These are phyloP conservation scores for Lagenidium giganteum DNA, from an alignment of 352 stramenopile species.

Conservation along the genomic window DNA sequence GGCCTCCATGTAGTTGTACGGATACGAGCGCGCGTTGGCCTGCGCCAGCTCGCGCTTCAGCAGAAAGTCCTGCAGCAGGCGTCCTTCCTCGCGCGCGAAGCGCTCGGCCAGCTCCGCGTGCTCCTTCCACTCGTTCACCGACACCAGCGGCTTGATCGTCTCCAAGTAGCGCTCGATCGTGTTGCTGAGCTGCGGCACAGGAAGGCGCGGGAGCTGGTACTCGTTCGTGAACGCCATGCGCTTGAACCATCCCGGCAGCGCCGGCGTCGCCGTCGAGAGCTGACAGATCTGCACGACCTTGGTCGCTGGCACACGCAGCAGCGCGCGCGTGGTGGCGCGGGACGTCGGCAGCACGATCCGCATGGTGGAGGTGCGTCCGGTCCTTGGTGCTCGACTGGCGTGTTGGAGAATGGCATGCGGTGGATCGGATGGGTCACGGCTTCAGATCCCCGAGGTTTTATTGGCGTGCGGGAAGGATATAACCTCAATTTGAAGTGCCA, in stretches of 20 bases:
- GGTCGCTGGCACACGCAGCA: too few species aligned
- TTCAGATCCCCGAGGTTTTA: too few species aligned
- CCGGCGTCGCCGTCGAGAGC: conserved; percentile 14
- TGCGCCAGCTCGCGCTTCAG: conserved; percentile 70
- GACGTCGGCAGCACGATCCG: too few species aligned
- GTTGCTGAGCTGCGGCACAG: conserved; percentile 86
- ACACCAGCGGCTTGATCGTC: conserved; percentile 76
- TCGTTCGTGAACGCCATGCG: conserved; percentile 73
- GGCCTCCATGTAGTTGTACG: conserved; percentile 88
- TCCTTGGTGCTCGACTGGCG: too few species aligned
- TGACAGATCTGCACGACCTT: too few species aligned
- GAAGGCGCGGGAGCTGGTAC: conserved; percentile 75
- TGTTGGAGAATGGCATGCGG: too few species aligned
- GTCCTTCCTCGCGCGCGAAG: conserved; percentile 48
- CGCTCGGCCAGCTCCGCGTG: conserved; percentile 58
- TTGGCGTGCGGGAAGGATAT: too few species aligned
- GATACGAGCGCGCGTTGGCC: conserved; percentile 61
- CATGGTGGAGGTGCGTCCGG: too few species aligned
- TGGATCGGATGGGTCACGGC: too few species aligned
- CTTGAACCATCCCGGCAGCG: conserved; percentile 63
- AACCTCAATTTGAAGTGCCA: too few species aligned
- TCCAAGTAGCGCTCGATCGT: conserved; percentile 85
- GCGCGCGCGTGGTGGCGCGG: too few species aligned
- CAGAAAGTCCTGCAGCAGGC: conserved; percentile 50
- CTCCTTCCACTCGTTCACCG: conserved; percentile 48